Base-by-base conservation (phyloP, 2,329 filamentous ascomycete genomes). In the Thelonectria blattea region DNA sequence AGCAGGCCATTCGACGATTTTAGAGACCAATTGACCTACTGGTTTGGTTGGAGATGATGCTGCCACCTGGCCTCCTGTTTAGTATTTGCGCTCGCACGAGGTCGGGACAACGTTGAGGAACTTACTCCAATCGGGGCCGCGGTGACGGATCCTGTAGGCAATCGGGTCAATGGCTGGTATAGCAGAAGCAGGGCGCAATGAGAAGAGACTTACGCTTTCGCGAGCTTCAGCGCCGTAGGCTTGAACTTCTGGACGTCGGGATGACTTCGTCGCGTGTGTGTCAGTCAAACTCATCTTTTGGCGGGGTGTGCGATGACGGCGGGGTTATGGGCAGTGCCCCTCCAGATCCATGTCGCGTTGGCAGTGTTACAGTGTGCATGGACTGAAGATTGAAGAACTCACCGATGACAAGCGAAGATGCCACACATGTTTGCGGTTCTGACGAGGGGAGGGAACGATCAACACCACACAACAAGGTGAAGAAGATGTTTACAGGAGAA, bases 41-140 rank as follows among this genome's bases (percentile, higher is more conserved):
- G 70, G 95, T 99, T 80, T 92, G 89, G 82, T 97, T 94, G 73
- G 86, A 89, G 72, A 91, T 90, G 74, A 93, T 86, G 82, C 90
- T 98, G 78, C 95, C 95, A 76, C 93, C 91, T 95, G 71, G 54
- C 50, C 68, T 61, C 63, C 67, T 66, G 68, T 64, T 75, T 71
- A 74, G 68, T 70, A 71, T 68, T 70, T 67, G 67, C 43, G 59
- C 43, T 60, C 53, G 45, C 34, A 37, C 48, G 49, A 32, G 41
- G 56, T 50, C 48, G 41, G 49, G 20, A 43, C 48, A 45, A 20
- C 18, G 11, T 18, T 51, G 53, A 56, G 47, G 54, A 49, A 87
- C 91, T 90, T 83, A 95, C 92, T 97, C 95, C 95, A 99, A 83
- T 99, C 95, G 73, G 95, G 95, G 71, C 95, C 95, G 79, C 95